Base-by-base conservation (phyloP, 192 early-diverging fungal genomes). In the Gonapodya prolifera region DNA sequence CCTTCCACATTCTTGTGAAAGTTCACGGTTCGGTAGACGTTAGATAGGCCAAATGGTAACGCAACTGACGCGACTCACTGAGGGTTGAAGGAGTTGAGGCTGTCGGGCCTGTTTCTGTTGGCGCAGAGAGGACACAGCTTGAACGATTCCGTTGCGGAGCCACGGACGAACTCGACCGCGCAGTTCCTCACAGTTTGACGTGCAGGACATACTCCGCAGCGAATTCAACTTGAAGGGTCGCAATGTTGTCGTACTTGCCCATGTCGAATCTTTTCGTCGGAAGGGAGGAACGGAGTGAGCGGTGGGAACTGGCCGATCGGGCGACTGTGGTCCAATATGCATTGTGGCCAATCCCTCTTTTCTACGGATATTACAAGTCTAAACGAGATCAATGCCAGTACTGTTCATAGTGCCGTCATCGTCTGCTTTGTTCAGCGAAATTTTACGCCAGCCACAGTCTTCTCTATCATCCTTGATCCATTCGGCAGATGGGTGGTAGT, bases 401-500 rank as follows among this genome's bases (percentile, higher is more conserved):
- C 45, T 23, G 45, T 23, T 61, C 45, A 61, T 61, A 16, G 45
- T 61, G 8, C 45, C 45, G 45, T 61, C 45, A 8, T 8, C 45
- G 45, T 23, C 84, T 83, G 75, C 84, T 81, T 28, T 84, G 79
- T 1, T 77, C 77, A 1, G 34, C 34, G 17, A 75, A 35, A 70
- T 85, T 80, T 34, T 84, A 77, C 32, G 78, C 77, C 79, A 85
- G 77, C 30, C 79, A 61, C 45, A 61, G 45, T 61, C 45, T 61
- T 61, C 45, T 61, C 8, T 61, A 23, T 61, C 45, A 23, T 61
- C 45, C 45, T 23, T 61, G 8, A 16, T 61, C 45, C 45, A 61
- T 83, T 85, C 82, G 17, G 34, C 75, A 1, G 84, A 85, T 18
- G 85, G 85, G 85, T 88, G 93, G 79, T 93, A 94, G 75, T 92